These are phyloP conservation scores for Harringtonia aguacate DNA, from an alignment of 2,329 filamentous ascomycete species.

Conservation along the genomic window DNA sequence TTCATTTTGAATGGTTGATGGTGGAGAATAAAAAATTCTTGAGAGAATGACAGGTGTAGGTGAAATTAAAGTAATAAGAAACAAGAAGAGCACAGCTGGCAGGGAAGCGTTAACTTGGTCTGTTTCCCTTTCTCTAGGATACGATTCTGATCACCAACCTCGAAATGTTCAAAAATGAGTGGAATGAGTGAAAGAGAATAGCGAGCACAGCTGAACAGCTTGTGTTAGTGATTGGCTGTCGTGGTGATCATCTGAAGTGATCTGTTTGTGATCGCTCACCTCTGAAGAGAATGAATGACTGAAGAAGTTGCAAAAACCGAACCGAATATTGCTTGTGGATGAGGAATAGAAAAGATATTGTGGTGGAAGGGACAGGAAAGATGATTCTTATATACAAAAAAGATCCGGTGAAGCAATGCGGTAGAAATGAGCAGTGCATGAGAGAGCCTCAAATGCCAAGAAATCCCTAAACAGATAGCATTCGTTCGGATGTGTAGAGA, in stretches of 20 bases:
- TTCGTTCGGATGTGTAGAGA: conserved; percentile 25
- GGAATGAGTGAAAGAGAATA: conserved; percentile 33
- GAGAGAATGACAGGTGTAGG: conserved; percentile 15
- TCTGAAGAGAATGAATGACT: conserved; percentile 35
- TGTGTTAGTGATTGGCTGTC: background rate
- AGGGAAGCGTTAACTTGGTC: too few species aligned
- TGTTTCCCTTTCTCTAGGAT: too few species aligned
- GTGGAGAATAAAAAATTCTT: conserved; percentile 14
- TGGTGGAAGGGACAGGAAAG: background rate
- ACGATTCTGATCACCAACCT: conserved; percentile 17
- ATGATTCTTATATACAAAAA: conserved; percentile 26
- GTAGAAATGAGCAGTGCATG: conserved; percentile 11
- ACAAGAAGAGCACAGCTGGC: conserved; percentile 33
- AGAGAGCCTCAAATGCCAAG: conserved; percentile 19
- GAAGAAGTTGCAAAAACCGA: conserved; percentile 22
- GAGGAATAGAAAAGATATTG: conserved; percentile 18
- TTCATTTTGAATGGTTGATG: conserved; percentile 33
- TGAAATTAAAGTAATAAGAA: conserved; percentile 19
- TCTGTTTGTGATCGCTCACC: conserved; percentile 26
- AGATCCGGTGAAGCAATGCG: background rate
- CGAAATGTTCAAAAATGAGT: conserved; percentile 26
- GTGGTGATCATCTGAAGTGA: too few species aligned
- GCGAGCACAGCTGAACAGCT: conserved; percentile 34
- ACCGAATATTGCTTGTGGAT: conserved; percentile 20
- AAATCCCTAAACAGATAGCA: conserved; percentile 15